Conservation (phyloP, 139 green algal species). For the Yamagishiella unicocca region DNA sequence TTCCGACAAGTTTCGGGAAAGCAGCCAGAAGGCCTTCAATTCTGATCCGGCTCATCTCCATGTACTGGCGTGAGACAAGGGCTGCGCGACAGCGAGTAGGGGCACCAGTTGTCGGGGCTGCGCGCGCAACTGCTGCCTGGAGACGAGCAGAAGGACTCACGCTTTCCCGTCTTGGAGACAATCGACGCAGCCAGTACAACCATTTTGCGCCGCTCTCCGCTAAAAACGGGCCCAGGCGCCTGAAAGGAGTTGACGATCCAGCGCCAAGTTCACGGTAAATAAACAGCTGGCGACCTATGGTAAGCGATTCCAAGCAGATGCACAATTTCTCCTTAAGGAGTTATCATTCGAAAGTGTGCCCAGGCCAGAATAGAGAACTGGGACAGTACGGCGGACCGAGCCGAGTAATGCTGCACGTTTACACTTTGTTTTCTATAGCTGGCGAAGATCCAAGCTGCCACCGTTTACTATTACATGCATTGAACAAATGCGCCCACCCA, state of each 20-base stretch:
- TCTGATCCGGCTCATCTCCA: constrained; percentile 97
- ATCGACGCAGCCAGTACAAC: constrained; percentile 93
- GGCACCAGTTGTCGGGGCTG: background rate
- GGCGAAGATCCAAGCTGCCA: too few species aligned
- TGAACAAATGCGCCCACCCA: too few species aligned
- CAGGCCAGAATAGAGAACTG: too few species aligned
- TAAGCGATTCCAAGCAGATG: too few species aligned
- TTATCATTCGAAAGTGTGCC: too few species aligned
- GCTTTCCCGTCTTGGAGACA: constrained; percentile 94
- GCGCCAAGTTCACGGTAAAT: too few species aligned
- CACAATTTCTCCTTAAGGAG: too few species aligned
- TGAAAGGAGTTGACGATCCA: background rate
- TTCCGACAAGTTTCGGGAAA: constrained; percentile 98
- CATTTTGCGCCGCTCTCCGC: constrained; percentile 72
- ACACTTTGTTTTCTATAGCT: too few species aligned
- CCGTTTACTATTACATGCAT: too few species aligned
- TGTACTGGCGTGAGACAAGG: constrained; percentile 97
- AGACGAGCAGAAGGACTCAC: constrained; percentile 56
- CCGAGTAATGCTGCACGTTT: too few species aligned
- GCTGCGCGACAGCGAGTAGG: constrained; percentile 74
- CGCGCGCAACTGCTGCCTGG: constrained; percentile 19
- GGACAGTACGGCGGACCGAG: too few species aligned
- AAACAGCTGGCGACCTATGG: too few species aligned
- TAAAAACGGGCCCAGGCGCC: background rate
- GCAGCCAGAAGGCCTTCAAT: constrained; percentile 98